phyloP scores from a whole-genome alignment of 2,329 filamentous ascomycete genomes.

The Fusarium annulatum region DNA sequence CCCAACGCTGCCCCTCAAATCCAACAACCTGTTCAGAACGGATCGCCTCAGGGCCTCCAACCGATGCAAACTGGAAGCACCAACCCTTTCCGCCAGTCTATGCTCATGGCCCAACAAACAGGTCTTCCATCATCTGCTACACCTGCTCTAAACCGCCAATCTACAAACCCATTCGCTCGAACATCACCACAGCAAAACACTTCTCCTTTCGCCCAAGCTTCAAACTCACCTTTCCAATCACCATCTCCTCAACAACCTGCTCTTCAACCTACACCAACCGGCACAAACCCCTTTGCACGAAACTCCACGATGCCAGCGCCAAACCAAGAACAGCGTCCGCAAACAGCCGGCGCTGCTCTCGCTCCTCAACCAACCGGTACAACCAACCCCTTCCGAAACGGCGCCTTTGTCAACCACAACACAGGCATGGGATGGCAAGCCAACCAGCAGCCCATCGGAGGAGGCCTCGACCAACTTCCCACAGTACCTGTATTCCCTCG shows the following conservation, averaged over 20 bases:
- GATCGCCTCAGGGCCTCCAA: constrained; percentile 39
- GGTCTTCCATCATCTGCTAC: constrained; percentile 59
- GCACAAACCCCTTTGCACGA: constrained; percentile 69
- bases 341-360: constrained; percentile 62
- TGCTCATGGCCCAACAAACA: constrained; percentile 73
- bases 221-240: constrained; percentile 59
- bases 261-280: constrained; percentile 62
- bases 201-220: constrained; percentile 50
- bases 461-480: constrained; percentile 79
- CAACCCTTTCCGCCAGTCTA: constrained; percentile 95
- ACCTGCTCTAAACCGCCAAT: constrained; percentile 65
- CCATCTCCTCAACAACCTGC: constrained; percentile 50
- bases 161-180: constrained; percentile 90
- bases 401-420: constrained; percentile 86
- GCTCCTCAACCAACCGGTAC: constrained; percentile 84
- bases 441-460: constrained; percentile 81
- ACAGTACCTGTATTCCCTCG: constrained; percentile 89
- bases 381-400: constrained; percentile 95
- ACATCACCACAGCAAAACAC: constrained; percentile 60
- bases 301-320: constrained; percentile 50
- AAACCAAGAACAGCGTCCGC: constrained; percentile 55
- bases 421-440: constrained; percentile 92
- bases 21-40: constrained; percentile 37
- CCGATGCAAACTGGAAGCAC: constrained; percentile 63
- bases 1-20: constrained; percentile 48